A percentile compares a stretch with the other conserved stretches of the same genome.
Conservation (phyloP, 495 filamentous ascomycete genomes). For the Penicillium diatomitis region DNA sequence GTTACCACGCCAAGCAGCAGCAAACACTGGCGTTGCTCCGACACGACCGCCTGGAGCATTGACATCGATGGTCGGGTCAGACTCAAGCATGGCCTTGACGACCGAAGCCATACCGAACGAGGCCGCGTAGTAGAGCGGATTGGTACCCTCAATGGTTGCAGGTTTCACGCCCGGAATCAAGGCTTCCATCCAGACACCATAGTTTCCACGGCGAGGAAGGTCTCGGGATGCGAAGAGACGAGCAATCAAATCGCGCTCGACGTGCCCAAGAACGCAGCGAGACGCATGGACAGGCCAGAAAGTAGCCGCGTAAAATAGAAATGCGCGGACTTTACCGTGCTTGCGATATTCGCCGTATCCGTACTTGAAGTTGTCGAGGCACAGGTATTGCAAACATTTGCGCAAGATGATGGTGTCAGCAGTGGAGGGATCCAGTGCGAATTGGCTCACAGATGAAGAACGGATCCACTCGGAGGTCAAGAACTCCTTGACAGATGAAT, state of each 20-base stretch:
- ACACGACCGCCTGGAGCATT: slow-evolving; percentile 16
- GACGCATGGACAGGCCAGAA: slow-evolving; percentile 11
- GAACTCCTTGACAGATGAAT: slow-evolving; percentile 16
- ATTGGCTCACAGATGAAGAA: slow-evolving; percentile 10
- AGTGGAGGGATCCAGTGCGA: slow-evolving; percentile 8
- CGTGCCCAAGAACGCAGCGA: neutral
- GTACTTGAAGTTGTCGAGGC: slow-evolving; percentile 12
- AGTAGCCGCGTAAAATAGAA: slow-evolving; percentile 10
- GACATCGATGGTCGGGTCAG: slow-evolving; percentile 11
- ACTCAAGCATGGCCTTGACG: slow-evolving; percentile 11
- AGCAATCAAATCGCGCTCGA: slow-evolving; percentile 3
- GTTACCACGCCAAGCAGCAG: slow-evolving; percentile 11
- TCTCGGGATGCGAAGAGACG: slow-evolving; percentile 8
- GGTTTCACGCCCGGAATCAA: neutral
- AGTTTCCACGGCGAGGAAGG: slow-evolving; percentile 12
- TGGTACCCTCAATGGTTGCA: slow-evolving; percentile 8
- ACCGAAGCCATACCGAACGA: slow-evolving; percentile 17
- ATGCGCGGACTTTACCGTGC: neutral
- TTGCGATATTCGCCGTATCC: slow-evolving; percentile 3
- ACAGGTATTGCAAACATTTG: slow-evolving; percentile 13
- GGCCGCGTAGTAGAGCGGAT: slow-evolving; percentile 18
- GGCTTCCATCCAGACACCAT: slow-evolving; percentile 12
- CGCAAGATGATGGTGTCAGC: slow-evolving; percentile 10
- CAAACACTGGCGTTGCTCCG: slow-evolving; percentile 13
- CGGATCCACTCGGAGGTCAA: slow-evolving; percentile 15